Base-by-base conservation (phyloP, 1,284 basidiomycete species). In the Microbotryum silenes-acaulis region DNA sequence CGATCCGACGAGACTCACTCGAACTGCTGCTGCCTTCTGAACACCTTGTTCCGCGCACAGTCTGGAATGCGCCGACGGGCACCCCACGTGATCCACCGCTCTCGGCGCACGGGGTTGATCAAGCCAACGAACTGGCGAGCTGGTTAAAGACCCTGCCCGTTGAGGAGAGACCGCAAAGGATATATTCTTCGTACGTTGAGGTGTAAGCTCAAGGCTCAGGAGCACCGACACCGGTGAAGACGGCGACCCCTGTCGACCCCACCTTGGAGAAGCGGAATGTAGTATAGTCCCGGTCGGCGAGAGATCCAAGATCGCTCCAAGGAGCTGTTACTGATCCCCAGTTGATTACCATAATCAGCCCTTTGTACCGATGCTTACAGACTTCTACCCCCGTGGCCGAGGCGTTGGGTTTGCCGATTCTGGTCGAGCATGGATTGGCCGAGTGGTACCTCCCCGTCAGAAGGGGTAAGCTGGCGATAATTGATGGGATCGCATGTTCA, bases 401-500 rank as follows among this genome's bases (percentile, higher is more conserved):
- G 54, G 80, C 81, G 0, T 78, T 91, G 16, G 77, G 78, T 3
- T 60, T 89, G 3, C 86, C 88, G 1, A 81, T 92, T 53, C 85
- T 82, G 63, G 81, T 87, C 5, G 79, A 80, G 84, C 88, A 90
- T 66, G 89, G 89, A 10, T 73, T 91, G 12, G 81, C 83, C 6
- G 90, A 91, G 74, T 91, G 89, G 89, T 91, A 87, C 74, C 87
- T 86, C 3, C 87, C 85, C 31, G 87, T 83, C 25, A 75, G 73
- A 8, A 81, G 82, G 0, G 81, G 81, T 10, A 42, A 42, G 85
- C 85, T 7, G 72, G 72, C 31, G 14, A 6, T 0, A 10, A 42
- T 12, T 42, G 14, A 18, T 12, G 37, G 12, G 37, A 42, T 42
- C 37, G 37, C 16, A 18, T 42, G 14, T 42, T 42, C 12, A 25